phyloP scores from a whole-genome alignment of 1,284 basidiomycete species.

The Heterobasidion occidentale region DNA sequence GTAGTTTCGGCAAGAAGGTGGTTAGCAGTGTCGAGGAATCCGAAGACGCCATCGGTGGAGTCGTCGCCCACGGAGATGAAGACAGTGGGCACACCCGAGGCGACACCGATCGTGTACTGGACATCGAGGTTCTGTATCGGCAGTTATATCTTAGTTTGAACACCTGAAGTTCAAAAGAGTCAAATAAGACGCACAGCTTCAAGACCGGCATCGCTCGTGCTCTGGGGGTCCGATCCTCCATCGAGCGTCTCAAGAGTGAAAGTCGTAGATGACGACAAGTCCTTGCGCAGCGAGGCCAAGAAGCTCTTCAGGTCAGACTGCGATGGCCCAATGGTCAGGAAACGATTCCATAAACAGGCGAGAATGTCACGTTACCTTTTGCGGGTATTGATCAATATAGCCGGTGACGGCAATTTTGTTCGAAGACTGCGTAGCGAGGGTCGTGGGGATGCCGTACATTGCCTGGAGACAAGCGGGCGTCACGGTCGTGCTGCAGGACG shows the following conservation, averaged over 20 bases:
- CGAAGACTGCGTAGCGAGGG: constrained; percentile 18
- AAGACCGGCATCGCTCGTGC: constrained; percentile 24
- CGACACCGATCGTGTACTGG: constrained; percentile 52
- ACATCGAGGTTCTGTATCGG: constrained; percentile 1
- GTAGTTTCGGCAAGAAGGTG: constrained; percentile 14
- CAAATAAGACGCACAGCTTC: constrained; percentile 28
- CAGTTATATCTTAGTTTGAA: not conserved
- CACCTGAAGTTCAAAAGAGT: constrained; percentile 38
- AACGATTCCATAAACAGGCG: constrained; percentile 8
- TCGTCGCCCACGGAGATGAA: constrained; percentile 38
- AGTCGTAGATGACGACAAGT: constrained; percentile 1
- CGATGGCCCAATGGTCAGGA: constrained; percentile 30
- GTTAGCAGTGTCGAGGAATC: constrained; percentile 20
- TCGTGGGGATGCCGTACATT: constrained; percentile 24
- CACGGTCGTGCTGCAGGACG: constrained; percentile 14
- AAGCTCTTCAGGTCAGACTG: constrained; percentile 30
- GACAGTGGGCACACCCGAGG: constrained; percentile 52
- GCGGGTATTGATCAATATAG: constrained; percentile 22
- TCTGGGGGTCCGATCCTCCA: not conserved
- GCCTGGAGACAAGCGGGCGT: constrained; percentile 22
- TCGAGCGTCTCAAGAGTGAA: constrained; percentile 2
- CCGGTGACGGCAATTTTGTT: constrained; percentile 23
- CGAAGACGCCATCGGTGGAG: constrained; percentile 17
- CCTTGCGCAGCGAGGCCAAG: constrained; percentile 20
- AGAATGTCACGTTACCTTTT: constrained; percentile 12